Base-by-base conservation (phyloP, 129 eudicot genomes). In the Flaveria brownii region DNA sequence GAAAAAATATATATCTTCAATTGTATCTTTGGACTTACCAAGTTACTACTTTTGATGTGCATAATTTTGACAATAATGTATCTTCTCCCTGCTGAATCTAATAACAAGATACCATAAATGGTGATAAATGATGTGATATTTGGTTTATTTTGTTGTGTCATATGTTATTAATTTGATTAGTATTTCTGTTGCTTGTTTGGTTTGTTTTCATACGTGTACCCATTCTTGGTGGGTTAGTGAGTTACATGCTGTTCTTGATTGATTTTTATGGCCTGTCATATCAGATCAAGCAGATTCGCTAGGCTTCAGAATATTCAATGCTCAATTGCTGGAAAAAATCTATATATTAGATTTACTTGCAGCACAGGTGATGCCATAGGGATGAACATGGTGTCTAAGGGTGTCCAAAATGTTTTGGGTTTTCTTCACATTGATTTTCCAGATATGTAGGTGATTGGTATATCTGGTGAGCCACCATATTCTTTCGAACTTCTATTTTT, bases 341-440 rank as follows among this genome's bases (percentile, higher is more conserved):
- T 89, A 10, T 89, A 89, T 77, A 82, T 86, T 41, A 84, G 94
- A 82, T 86, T 89, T 74, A 82, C 82, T 80, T 89, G 94, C 85
- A 84, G 94, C 64, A 86, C 91, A 0, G 94, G 94, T 25, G 94
- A 89, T 86, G 94, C 94, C 50, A 89, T 89, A 91, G 94, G 94
- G 72, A 89, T 89, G 94, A 89, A 89, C 85, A 89, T 89, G 96
- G 96, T 89, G 70, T 89, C 96, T 1, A 89, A 89, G 77, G 91
- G 96, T 56, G 96, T 89, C 61, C 96, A 89, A 49, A 87, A 87
- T 73, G 88, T 89, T 72, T 60, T 89, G 52, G 91, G 86, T 73
- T 89, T 86, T 82, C 94, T 89, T 60, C 86, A 75, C 59, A 77
- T 72, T 46, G 91, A 89, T 55, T 89, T 89, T 57, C 88, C 94